Base-by-base conservation (phyloP, 495 filamentous ascomycete species). In the Pseudoneurospora amorphoporcata region DNA sequence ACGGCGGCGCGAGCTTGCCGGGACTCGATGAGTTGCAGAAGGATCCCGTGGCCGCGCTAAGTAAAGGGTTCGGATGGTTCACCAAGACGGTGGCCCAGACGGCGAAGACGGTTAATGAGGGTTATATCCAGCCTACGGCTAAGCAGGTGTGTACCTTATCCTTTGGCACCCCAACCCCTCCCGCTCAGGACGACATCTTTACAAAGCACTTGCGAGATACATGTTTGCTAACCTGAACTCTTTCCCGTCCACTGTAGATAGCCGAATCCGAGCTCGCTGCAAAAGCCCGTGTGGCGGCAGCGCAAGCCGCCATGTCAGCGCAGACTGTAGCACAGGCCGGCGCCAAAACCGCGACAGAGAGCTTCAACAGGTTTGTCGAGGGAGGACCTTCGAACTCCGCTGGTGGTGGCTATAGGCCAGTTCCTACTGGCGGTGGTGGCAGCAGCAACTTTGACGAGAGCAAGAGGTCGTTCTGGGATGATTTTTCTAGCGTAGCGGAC, bases 11-110 rank as follows among this genome's bases (percentile, higher is more conserved):
- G n/a, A 80, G 72, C 1, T 76, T 90, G 19, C 92, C 90, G 0
- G 88, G 87, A 1, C 80, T 94, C 32, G 91, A 96, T 70, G 94
- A 97, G 42, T 88, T 98, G 75, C 92, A 95, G 81, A 92, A 91
- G 75, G 95, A 99, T 80, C 94, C 96, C 3, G 86, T 98, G 72
- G 94, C 88, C 0, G 93, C 94, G 68, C 79, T 99, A 76, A 93
- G 88, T 37, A 98, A 97, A 82, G 92, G 95, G 7, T 94, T 98
- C 76, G 94, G 96, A 2, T 98, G 96, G 92, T 95, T 99, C 75
- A 87, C 92, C 19, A 89, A 86, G 14, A 91, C 92, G 40, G 94
- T 98, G 16, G 91, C 89, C 17, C 95, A 94, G 85, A 88, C 90
- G 72, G 95, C 94, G 16, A 95, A 97, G 85, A 92, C 87, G 1